Conservation (phyloP, 176 grass and related monocot species). For the Eleusine indica region DNA sequence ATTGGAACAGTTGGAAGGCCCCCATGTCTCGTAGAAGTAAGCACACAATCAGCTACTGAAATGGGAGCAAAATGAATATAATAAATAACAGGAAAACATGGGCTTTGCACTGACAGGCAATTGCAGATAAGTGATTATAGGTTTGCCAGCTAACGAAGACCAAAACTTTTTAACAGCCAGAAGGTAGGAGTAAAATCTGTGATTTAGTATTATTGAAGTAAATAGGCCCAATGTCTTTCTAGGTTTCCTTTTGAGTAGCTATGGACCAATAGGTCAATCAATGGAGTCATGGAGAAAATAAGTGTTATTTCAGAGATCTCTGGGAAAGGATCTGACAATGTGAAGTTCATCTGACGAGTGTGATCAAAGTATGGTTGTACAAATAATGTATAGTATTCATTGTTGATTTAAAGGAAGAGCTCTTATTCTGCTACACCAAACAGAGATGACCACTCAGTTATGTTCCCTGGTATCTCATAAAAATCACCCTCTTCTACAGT, state of each 20-base stretch:
- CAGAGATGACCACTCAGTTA: neutral
- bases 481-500: neutral
- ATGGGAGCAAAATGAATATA: neutral
- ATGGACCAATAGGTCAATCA: neutral
- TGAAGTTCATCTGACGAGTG: neutral
- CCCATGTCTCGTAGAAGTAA: neutral
- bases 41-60: neutral
- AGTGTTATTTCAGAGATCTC: neutral
- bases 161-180: neutral
- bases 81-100: neutral
- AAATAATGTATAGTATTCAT: conserved; percentile 7
- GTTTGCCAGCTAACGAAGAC: neutral
- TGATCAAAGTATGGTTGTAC: neutral
- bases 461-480: neutral
- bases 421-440: neutral
- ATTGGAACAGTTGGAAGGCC: neutral
- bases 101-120: neutral
- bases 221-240: neutral
- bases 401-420: neutral
- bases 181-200: neutral
- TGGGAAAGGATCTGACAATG: neutral
- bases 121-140: neutral
- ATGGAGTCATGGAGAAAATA: neutral
- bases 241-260: neutral
- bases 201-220: conserved; percentile 15